Evolutionary conservation across 176 grass and related monocot genomes (phyloP).

Genomic region (Carex myosuroides): DNA sequence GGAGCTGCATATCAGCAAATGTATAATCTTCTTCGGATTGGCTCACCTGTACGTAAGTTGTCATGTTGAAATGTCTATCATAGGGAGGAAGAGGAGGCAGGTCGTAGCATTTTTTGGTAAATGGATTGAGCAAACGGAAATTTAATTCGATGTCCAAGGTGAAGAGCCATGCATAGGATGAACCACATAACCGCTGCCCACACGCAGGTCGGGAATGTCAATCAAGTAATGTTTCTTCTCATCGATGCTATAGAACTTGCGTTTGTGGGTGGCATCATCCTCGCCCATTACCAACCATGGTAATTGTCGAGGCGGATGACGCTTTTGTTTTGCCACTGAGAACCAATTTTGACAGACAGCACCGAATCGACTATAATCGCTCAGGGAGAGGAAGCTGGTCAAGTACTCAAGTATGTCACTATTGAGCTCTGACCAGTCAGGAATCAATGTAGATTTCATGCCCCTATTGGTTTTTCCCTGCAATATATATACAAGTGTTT

Average conservation of each 20-base stretch:
- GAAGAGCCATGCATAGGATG: slow-evolving; percentile 4
- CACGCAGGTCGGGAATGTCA: neutral
- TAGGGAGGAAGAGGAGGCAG: neutral
- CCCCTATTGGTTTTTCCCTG: neutral
- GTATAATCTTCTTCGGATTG: neutral
- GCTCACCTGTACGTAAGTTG: neutral
- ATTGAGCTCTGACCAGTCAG: neutral
- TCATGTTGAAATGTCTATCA: neutral
- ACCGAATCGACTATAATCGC: neutral
- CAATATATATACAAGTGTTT: neutral
- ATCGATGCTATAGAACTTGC: neutral
- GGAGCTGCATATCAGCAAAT: neutral
- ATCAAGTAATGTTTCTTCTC: neutral
- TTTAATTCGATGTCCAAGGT: neutral
- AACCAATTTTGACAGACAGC: neutral
- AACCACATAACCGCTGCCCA: neutral
- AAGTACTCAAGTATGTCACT: neutral
- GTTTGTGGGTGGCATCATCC: neutral
- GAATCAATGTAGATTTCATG: too few relatives aligned
- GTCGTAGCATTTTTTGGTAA: neutral
- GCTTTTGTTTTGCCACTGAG: neutral
- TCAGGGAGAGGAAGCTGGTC: neutral
- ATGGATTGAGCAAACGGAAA: neutral
- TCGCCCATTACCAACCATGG: slow-evolving; percentile 6
- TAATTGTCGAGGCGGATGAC: neutral